phyloP scores from a whole-genome alignment of 345 rosid species.

The Populus euphratica region DNA sequence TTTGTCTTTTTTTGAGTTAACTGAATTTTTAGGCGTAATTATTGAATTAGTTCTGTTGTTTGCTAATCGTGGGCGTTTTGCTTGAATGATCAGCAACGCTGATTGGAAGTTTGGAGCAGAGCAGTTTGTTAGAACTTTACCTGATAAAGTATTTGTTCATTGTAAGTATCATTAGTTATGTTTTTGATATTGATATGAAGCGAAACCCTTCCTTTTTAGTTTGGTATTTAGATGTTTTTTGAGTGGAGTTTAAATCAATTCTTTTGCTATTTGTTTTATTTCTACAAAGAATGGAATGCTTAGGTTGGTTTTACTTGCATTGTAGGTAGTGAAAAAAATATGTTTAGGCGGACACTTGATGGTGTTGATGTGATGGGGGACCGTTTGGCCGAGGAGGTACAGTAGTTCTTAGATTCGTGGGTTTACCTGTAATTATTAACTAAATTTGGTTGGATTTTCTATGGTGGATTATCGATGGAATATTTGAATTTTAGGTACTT shows the following conservation, averaged over 20 bases:
- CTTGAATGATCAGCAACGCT: constrained; percentile 47
- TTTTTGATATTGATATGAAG: background rate
- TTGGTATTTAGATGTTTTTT: background rate
- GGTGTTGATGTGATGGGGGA: constrained; percentile 99
- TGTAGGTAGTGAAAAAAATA: constrained; percentile 81
- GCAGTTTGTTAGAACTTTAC: constrained; percentile 69
- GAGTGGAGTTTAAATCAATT: background rate
- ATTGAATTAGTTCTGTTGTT: background rate
- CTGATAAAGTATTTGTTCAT: constrained; percentile 80
- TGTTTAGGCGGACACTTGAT: constrained; percentile 60
- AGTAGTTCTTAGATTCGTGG: background rate
- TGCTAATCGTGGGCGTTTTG: constrained; percentile 4
- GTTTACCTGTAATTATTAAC: background rate
- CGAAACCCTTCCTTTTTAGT: background rate
- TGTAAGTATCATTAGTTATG: constrained; percentile 42
- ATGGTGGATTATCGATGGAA: background rate
- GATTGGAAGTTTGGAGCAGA: constrained; percentile 97
- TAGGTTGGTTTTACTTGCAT: constrained; percentile 1
- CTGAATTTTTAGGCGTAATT: background rate
- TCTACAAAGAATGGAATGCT: background rate
- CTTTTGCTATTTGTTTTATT: background rate
- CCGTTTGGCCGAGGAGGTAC: constrained; percentile 80
- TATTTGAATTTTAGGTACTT: constrained; percentile 52
- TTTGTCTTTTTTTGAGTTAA: background rate
- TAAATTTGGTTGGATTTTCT: background rate